Percentiles rank a stretch among this genome's conserved stretches.
Conservation (phyloP, 768 basidiomycete species). For the Termitomyces sp. region DNA sequence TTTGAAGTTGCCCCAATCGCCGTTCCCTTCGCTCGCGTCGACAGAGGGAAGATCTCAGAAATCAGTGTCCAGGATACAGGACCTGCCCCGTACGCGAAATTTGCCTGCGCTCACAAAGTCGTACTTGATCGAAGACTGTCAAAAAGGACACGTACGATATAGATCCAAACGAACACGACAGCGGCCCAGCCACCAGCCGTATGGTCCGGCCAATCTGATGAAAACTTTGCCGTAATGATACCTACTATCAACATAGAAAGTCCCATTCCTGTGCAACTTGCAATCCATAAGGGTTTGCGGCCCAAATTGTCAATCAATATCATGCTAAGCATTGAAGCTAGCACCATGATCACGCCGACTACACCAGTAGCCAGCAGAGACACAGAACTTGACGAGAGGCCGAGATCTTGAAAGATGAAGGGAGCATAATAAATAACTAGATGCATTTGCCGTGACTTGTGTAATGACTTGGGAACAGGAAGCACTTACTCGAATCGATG, state of each 20-base stretch:
- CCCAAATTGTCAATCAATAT: slow-evolving; percentile 31
- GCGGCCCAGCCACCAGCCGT: slow-evolving; percentile 21
- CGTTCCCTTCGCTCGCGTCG: slow-evolving; percentile 33
- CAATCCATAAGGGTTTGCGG: slow-evolving; percentile 32
- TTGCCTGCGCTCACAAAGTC: background rate
- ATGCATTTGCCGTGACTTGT: background rate
- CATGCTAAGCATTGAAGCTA: slow-evolving; percentile 30
- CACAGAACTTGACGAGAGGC: slow-evolving; percentile 31
- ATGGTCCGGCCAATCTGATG: slow-evolving; percentile 16
- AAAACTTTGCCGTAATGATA: slow-evolving; percentile 11
- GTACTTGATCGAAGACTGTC: slow-evolving; percentile 13
- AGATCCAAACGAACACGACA: slow-evolving; percentile 32
- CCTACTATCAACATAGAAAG: slow-evolving; percentile 15
- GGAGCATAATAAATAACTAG: slow-evolving; percentile 16
- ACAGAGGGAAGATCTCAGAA: slow-evolving; percentile 36
- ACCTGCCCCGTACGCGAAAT: slow-evolving; percentile 10
- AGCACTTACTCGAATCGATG: slow-evolving; percentile 17
- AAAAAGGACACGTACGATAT: slow-evolving; percentile 29
- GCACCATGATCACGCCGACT: slow-evolving; percentile 24
- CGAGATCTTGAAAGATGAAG: slow-evolving; percentile 33
- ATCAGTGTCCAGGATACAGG: slow-evolving; percentile 24
- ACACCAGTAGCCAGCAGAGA: slow-evolving; percentile 37
- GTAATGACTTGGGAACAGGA: background rate
- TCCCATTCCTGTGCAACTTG: slow-evolving; percentile 29
- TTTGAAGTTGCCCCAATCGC: slow-evolving; percentile 35